Evolutionary conservation across 306 rosid genomes (phyloP), one percentile per base, ranked within the genome.

Genomic region (Cyclanthera cordifolia): DNA sequence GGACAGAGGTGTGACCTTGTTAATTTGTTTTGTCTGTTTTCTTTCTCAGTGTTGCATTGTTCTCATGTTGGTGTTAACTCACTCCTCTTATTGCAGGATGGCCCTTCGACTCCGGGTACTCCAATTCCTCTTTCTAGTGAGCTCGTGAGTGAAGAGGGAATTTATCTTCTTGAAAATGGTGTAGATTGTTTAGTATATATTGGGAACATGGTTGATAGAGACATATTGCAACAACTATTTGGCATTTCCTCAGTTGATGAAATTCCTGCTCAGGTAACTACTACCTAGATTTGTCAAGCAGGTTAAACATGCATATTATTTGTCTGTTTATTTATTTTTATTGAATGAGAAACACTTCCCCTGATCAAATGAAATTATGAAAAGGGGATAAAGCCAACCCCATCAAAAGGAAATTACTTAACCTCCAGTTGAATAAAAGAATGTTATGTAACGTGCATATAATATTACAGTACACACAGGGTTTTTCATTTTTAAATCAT

Each of bases 101-200:
- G 72, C 45, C 84, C 84, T 43, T 86, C 79, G 55, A 79, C 89
- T 60, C 82, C 80, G 52, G 72, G 88, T 87, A 90, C 99, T 75
- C 82, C 89, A 56, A 80, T 90, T 76, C 95, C 95, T 17, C 99
- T 93, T 78, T 80, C 95, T 52, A 90, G 95, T 76, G 99, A 93
- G 76, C 91, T 90, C 25, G 73, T 87, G 67, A 87, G 82, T 67
- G 93, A 90, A 17, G 86, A 78, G 10, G 94, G 95, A 67, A 75
- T 93, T 71, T 93, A 93, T 88, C 95, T 93, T 82, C 91, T 93
- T 15, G 96, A 90, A 81, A 90, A 93, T 21, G 98, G 98, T 56
- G 85, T 80, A 53, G 96, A 93, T 76, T 86, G 98, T 81, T 90
- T 87, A 76, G 81, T 89, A 80, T 90, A 86, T 69, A 45, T 85